A percentile compares a stretch with the other conserved stretches of the same genome.
Conservation (phyloP, 441 rosid species). For the Viola pubescens region DNA sequence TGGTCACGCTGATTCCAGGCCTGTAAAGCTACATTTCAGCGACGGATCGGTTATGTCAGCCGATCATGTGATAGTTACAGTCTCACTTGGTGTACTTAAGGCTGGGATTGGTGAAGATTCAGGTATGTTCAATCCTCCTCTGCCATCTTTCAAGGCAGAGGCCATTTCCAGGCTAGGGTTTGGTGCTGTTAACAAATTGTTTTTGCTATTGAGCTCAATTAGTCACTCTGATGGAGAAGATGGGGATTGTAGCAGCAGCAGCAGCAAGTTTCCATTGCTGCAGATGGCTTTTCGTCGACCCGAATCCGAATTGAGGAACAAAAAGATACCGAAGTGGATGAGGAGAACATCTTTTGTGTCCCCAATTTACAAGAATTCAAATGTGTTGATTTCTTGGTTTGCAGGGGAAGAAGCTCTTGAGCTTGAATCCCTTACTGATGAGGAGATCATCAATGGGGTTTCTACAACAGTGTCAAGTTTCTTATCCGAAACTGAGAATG, state of each 20-base stretch:
- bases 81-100: constrained; percentile 84
- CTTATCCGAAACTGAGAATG: constrained; percentile 21
- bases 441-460: constrained; percentile 62
- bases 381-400: constrained; percentile 76
- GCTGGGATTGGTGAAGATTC: constrained; percentile 47
- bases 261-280: constrained; percentile 47
- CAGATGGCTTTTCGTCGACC: constrained; percentile 64
- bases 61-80: constrained; percentile 88
- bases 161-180: constrained; percentile 80
- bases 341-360: constrained; percentile 74
- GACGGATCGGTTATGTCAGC: constrained; percentile 72
- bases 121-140: constrained; percentile 67
- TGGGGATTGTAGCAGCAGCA: constrained; percentile 8
- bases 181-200: constrained; percentile 91
- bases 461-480: constrained; percentile 52
- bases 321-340: constrained; percentile 86
- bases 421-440: constrained; percentile 65
- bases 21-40: constrained; percentile 68
- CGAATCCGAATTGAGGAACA: constrained; percentile 42
- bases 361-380: constrained; percentile 69
- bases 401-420: constrained; percentile 89
- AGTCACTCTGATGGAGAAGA: constrained; percentile 20
- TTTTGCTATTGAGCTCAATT: constrained; percentile 41
- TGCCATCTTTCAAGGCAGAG: constrained; percentile 62
- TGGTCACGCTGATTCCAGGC: constrained; percentile 23